Evolutionary conservation across 768 basidiomycete genomes (phyloP).

Genomic region (Pilatotrama ljubarskyi): DNA sequence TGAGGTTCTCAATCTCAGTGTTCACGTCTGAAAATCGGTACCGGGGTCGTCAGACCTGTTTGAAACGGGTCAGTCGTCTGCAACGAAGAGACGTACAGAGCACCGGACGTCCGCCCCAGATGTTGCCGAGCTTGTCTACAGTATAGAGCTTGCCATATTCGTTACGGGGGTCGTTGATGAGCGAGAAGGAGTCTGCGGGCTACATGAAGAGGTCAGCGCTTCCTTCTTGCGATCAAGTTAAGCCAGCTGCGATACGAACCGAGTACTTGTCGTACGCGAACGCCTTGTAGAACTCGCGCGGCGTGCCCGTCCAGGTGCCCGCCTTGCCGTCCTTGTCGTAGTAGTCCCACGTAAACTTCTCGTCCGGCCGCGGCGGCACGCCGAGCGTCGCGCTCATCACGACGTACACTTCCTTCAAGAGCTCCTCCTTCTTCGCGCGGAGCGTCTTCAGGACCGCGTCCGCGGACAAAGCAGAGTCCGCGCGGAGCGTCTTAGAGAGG

Average conservation of each 20-base stretch:
- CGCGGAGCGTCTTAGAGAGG: constrained; percentile 54
- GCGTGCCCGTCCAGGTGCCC: constrained; percentile 76
- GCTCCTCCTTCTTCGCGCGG: constrained; percentile 80
- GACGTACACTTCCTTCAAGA: constrained; percentile 81
- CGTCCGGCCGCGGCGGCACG: constrained; percentile 74
- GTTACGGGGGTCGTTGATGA: constrained; percentile 95
- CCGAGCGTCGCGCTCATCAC: constrained; percentile 86
- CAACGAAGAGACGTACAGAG: constrained; percentile 56
- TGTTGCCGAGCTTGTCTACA: constrained; percentile 89
- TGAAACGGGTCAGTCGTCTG: background rate
- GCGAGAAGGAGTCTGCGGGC: constrained; percentile 80
- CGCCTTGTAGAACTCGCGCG: constrained; percentile 71
- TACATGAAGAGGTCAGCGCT: constrained; percentile 26
- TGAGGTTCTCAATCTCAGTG: constrained; percentile 79
- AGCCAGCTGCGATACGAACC: constrained; percentile 9
- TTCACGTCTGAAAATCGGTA: constrained; percentile 65
- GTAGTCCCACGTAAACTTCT: constrained; percentile 85
- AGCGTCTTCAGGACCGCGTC: constrained; percentile 53
- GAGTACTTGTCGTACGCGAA: constrained; percentile 34
- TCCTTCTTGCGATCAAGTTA: background rate
- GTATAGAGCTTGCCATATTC: constrained; percentile 81
- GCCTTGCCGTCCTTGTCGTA: constrained; percentile 78
- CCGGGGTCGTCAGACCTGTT: background rate
- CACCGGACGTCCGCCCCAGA: constrained; percentile 85
- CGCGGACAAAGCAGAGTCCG: constrained; percentile 39